Evolutionary conservation across 164 flowering plant species (phyloP), one percentile per base, ranked within the genome.

Genomic region (Vitis labrusca): DNA sequence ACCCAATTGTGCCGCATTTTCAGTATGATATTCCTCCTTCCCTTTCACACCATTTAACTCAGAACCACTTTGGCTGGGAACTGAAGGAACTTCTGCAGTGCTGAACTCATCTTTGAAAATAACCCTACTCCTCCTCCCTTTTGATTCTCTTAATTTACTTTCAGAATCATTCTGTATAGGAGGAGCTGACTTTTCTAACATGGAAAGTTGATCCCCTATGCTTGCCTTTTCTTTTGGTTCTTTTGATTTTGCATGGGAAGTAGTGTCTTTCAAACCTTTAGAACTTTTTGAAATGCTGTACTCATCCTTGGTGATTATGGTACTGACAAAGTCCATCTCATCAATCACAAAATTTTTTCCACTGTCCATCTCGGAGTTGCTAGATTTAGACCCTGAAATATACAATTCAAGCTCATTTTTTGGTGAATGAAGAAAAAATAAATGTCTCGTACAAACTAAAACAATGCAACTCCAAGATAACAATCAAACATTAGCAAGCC

Each of bases 271-370:
- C 29, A 19, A 14, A 70, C 47, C 71, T 13, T 37, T 37, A 37
- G 6, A 37, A 0, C 44, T 27, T 17, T 63, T 63, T 47, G 65
- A 44, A 37, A 63, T 47, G 52, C 52, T 63, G 48, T 63, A 63
- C 67, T 80, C 83, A 67, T 84, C 83, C 54, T 77, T 72, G 16
- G 76, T 80, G n/a, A 89, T 86, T 29, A 91, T 85, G 47, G 77
- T 65, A 76, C 97, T 89, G 10, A 65, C 69, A 71, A 89, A 89
- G 72, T 82, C 82, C 75, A 78, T 67, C 70, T 85, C 89, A 71
- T 63, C 72, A 49, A 78, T 58, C 9, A 66, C 10, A 10, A 67
- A 54, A 32, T 58, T 76, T 8, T 78, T 76, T 15, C 65, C 77
- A 50, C 59, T 66, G n/a, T 64, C 74, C 14, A 32, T 23, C 61